phyloP scores from a whole-genome alignment of 352 stramenopile species.

The Pilasporangium apinafurcum region DNA sequence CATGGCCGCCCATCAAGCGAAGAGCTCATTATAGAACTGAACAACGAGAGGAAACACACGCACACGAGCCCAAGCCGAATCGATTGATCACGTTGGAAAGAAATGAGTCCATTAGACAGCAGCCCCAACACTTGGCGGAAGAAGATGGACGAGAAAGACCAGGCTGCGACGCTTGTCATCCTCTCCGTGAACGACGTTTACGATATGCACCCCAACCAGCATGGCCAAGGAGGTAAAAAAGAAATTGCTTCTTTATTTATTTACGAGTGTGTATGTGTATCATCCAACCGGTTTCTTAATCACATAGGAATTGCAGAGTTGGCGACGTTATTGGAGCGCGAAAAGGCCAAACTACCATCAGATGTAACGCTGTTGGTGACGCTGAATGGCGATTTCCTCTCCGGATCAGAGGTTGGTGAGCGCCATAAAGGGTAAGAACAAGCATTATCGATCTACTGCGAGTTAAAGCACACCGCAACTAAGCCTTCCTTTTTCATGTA shows the following conservation, averaged over 20 bases:
- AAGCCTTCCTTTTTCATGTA: constrained; percentile 1
- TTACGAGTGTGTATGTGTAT: too few relatives aligned
- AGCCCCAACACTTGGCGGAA: constrained; percentile 1
- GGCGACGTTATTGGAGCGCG: constrained; percentile 46
- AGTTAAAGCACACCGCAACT: not conserved
- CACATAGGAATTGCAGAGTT: constrained; percentile 46
- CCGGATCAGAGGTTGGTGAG: constrained; percentile 51
- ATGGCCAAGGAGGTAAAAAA: constrained; percentile 42
- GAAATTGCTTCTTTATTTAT: constrained; percentile 1
- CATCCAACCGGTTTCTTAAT: too few relatives aligned
- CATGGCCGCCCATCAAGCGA: too few relatives aligned
- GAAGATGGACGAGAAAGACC: constrained; percentile 12
- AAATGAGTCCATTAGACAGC: too few relatives aligned
- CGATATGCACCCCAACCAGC: constrained; percentile 57
- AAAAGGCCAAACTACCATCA: constrained; percentile 27
- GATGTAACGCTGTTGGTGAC: constrained; percentile 60
- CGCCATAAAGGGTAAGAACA: constrained; percentile 52
- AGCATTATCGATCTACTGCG: not conserved
- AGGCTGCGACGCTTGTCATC: constrained; percentile 37
- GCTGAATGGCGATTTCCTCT: constrained; percentile 77
- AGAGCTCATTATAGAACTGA: too few relatives aligned
- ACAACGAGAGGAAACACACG: too few relatives aligned
- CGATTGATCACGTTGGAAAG: too few relatives aligned
- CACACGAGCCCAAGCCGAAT: too few relatives aligned
- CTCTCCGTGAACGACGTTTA: constrained; percentile 72